phyloP scores from a whole-genome alignment of 2,329 filamentous ascomycete genomes.

The Xylariaceae sp. region DNA sequence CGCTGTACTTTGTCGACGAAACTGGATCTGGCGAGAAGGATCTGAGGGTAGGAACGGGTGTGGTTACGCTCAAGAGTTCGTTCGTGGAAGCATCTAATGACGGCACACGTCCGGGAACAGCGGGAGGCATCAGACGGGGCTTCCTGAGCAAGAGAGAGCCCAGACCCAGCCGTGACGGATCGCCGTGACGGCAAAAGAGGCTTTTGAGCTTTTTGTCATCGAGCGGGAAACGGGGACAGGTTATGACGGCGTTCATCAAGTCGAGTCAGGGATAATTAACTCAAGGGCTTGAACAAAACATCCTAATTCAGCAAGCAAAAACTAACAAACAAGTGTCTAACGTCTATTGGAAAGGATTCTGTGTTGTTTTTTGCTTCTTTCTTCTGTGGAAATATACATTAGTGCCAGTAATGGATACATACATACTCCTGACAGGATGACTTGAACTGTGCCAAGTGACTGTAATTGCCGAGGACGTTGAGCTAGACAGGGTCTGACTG shows the following conservation, averaged over 20 bases:
- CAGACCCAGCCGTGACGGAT: conserved; percentile 25
- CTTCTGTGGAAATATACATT: neutral
- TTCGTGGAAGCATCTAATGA: conserved; percentile 50
- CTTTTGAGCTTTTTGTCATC: neutral
- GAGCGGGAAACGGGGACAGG: neutral
- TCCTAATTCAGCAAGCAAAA: neutral
- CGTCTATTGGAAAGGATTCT: neutral
- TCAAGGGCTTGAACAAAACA: neutral
- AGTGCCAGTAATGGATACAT: neutral
- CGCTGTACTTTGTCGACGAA: conserved; percentile 88
- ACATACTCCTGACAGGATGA: neutral
- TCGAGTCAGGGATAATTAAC: neutral
- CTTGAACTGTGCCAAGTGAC: too few species aligned
- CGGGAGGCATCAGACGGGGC: conserved; percentile 25
- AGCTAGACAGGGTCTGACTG: too few species aligned
- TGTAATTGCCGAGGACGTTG: too few species aligned
- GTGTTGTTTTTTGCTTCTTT: neutral
- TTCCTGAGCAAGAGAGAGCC: conserved; percentile 29
- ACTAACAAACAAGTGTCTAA: neutral
- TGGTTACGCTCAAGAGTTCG: conserved; percentile 66
- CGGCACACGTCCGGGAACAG: conserved; percentile 20
- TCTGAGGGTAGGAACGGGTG: conserved; percentile 67
- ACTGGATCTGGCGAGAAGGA: conserved; percentile 65
- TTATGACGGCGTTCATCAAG: conserved; percentile 8
- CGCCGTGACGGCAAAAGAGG: conserved; percentile 10